phyloP scores from a whole-genome alignment of 1,284 basidiomycete species.

The Cystobasidium sp. region DNA sequence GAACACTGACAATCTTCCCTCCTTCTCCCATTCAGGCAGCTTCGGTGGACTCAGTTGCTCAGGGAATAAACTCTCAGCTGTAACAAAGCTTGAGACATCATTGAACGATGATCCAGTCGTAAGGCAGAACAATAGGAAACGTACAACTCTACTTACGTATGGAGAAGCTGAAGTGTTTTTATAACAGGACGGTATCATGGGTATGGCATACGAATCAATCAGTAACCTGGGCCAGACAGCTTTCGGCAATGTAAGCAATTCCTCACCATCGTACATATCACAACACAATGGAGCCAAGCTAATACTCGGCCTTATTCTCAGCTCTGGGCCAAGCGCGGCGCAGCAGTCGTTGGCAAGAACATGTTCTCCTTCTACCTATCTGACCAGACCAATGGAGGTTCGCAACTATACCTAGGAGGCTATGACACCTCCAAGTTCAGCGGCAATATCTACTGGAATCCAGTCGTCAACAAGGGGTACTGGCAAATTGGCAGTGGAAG shows the following conservation, averaged over 20 bases:
- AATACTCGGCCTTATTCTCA: constrained; percentile 47
- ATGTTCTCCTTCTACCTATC: constrained; percentile 61
- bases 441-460: constrained; percentile 59
- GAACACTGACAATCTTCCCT: neutral
- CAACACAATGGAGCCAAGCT: too few relatives aligned
- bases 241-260: constrained; percentile 40
- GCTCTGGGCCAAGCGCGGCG: constrained; percentile 58
- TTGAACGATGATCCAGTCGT: constrained; percentile 48
- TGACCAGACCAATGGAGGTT: constrained; percentile 58
- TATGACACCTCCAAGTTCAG: constrained; percentile 58
- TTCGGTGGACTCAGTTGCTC: constrained; percentile 56
- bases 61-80: constrained; percentile 56
- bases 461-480: constrained; percentile 54
- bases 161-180: neutral
- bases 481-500: constrained; percentile 52
- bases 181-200: constrained; percentile 55
- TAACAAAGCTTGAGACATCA: constrained; percentile 52
- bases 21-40: neutral
- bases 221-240: constrained; percentile 48
- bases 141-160: neutral
- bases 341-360: constrained; percentile 27
- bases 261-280: too few relatives aligned
- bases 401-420: constrained; percentile 67
- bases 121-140: neutral
- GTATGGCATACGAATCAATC: constrained; percentile 55